phyloP scores from a whole-genome alignment of 1,284 basidiomycete species.

The Moesziomyces aphidis region DNA sequence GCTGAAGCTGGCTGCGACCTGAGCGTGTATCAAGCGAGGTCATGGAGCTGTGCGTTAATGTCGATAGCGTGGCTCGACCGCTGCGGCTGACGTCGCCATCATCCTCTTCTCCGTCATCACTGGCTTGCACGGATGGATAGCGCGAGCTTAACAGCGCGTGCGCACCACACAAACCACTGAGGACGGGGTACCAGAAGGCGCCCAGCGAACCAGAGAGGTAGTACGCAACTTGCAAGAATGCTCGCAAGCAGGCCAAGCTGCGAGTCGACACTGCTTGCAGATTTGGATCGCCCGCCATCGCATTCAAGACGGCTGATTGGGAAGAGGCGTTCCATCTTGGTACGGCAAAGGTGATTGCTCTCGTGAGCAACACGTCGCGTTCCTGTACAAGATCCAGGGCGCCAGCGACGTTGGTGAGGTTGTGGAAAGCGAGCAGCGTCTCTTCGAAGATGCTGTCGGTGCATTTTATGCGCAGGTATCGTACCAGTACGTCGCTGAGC shows the following conservation, averaged over 20 bases:
- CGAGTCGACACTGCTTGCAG: conserved; percentile 78
- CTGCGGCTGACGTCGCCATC: conserved; percentile 13
- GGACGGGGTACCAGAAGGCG: conserved; percentile 87
- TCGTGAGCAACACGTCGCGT: conserved; percentile 90
- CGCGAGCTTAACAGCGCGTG: conserved; percentile 28
- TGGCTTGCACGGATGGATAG: conserved; percentile 1
- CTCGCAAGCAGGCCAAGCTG: conserved; percentile 89
- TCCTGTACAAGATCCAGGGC: conserved; percentile 84
- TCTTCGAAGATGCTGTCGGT: conserved; percentile 88
- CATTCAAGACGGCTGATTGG: conserved; percentile 5
- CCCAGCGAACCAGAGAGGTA: conserved; percentile 86
- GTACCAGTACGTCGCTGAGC: conserved; percentile 86
- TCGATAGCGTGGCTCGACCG: conserved; percentile 35
- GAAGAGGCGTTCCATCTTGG: conserved; percentile 33
- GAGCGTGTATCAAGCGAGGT: conserved; percentile 35
- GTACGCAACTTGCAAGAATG: conserved; percentile 80
- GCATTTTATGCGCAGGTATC: conserved; percentile 86
- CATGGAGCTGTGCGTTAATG: conserved; percentile 37
- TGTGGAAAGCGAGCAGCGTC: conserved; percentile 82
- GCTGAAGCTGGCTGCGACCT: conserved; percentile 40
- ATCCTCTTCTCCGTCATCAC: neutral
- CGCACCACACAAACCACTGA: conserved; percentile 72
- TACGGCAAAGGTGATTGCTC: conserved; percentile 86
- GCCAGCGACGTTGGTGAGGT: conserved; percentile 88
- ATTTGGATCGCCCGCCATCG: conserved; percentile 12